Base-by-base conservation (phyloP, 139 green algal species). In the Picochlorum sp. region DNA sequence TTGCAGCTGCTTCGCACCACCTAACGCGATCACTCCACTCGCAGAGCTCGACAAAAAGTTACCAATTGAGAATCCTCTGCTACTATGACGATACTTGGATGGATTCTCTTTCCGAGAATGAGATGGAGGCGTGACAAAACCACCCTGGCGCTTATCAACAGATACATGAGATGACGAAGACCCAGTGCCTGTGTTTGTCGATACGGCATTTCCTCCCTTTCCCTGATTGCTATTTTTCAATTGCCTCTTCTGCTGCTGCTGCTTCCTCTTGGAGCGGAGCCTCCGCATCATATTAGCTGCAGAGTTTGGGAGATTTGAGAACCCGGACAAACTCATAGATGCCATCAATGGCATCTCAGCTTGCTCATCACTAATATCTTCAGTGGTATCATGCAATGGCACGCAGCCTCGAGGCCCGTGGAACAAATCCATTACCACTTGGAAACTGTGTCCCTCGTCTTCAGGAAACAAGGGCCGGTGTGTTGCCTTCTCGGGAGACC, bases 1-100 rank as follows among this genome's bases (percentile, higher is more conserved):
- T 4, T 57, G 3, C 9, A 90, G 34, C 13, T 23, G 23, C 47
- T 90, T 64, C 5, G 73, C 79, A 5, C 63, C 71, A 8, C 59
- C 45, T 18, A 88, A 61, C 0, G 82, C 55, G n/a, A 92, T 68
- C 2, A 67, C 66, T 18, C 76, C 74, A 26, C 83, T 31, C 24
- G 11, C 18, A 18, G 64, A 72, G 66, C 77, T 21, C 4, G 28
- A 23, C 18, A 18, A 34, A 14, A 16, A 66, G 7, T 55, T 21
- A 26, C 16, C 59, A 3, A 20, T 54, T 13, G 34, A 41, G 34
- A 41, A 41, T 11, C 34, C 34, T 41, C 37, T 56, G 24, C 20
- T 62, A 14, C 2, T 60, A 21, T 76, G 62, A 14, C n/a, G 55
- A 30, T 76, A 44, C 41, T 67, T 31, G 23, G 45, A 57, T 44